Evolutionary conservation across 257 asterid genomes (phyloP).

Genomic region (Asclepias syriaca): DNA sequence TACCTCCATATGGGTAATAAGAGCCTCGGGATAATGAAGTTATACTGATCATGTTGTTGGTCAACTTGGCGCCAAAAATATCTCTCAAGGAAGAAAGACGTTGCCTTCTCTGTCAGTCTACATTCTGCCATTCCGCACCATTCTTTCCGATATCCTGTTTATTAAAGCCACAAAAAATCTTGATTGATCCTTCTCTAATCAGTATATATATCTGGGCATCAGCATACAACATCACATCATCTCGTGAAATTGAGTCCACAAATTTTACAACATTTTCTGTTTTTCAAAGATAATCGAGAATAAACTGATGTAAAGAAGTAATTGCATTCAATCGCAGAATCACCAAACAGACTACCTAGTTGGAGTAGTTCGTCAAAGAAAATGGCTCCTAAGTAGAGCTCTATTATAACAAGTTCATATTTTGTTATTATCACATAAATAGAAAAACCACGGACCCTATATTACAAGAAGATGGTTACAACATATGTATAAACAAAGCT

Average conservation of each 20-base stretch:
- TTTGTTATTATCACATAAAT: not conserved
- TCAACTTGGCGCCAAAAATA: conserved; percentile 1
- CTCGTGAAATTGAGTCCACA: not conserved
- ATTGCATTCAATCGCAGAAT: not conserved
- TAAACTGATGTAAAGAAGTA: not conserved
- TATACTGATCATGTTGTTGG: not conserved
- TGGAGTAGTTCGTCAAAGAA: not conserved
- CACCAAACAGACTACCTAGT: not conserved
- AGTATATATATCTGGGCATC: not conserved
- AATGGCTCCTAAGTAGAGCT: not conserved
- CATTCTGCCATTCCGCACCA: not conserved
- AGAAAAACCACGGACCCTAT: not conserved
- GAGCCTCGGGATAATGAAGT: not conserved
- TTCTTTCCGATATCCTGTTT: not conserved
- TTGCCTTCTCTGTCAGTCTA: not conserved
- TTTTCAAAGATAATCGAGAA: not conserved
- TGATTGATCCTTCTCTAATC: too few relatives aligned
- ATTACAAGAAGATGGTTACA: not conserved
- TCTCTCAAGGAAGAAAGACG: not conserved
- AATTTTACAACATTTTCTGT: not conserved
- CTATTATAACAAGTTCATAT: not conserved
- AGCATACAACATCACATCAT: not conserved
- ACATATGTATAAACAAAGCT: not conserved
- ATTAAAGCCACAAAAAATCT: not conserved
- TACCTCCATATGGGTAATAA: not conserved